Evolutionary conservation across 2,329 filamentous ascomycete genomes (phyloP), one percentile per base, ranked within the genome.

Genomic region (Monilinia vaccinii-corymbosi): DNA sequence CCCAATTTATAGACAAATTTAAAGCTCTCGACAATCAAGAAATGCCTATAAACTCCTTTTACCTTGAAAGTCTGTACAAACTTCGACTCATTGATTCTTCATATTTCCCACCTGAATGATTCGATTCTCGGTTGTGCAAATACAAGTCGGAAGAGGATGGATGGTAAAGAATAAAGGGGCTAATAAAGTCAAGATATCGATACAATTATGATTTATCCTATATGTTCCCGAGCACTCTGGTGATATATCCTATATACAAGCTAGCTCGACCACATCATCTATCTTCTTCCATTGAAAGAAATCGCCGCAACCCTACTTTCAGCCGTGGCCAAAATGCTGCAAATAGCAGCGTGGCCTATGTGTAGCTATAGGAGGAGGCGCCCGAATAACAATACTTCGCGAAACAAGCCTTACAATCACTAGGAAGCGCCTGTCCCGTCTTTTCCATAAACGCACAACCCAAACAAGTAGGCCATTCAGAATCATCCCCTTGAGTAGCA

Each of bases 361-460:
- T n/a, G n/a, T n/a, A n/a, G n/a, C n/a, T n/a, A n/a, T n/a, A n/a
- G n/a, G n/a, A n/a, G n/a, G n/a, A 38, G 13, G 25, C 25, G n/a
- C 42, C 14, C 10, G 21, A 14, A 46, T 55, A 76, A 62, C 75
- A 77, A 62, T 77, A 76, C 63, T 73, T 71, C 11, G 69, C 63
- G 62, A 77, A 76, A 62, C 75, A 77, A 45, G 67, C 71, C 49
- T 64, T 63, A 61, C 76, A 78, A 2, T 61, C 72, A 25, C 50
- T 61, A 8, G 73, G 73, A 64, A 75, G 62, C 2, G 31, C 56
- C 46, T 62, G 62, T 1, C 65, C 72, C 42, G 70, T 71, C 65
- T 70, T 71, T 63, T 68, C 70, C 67, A 69, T 66, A 8, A 78
- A 68, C 14, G 72, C 76, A 70, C 76, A 78, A 31, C 72, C 75